Conservation (phyloP, 495 filamentous ascomycete species). For the Recurvomyces mirabilis region DNA sequence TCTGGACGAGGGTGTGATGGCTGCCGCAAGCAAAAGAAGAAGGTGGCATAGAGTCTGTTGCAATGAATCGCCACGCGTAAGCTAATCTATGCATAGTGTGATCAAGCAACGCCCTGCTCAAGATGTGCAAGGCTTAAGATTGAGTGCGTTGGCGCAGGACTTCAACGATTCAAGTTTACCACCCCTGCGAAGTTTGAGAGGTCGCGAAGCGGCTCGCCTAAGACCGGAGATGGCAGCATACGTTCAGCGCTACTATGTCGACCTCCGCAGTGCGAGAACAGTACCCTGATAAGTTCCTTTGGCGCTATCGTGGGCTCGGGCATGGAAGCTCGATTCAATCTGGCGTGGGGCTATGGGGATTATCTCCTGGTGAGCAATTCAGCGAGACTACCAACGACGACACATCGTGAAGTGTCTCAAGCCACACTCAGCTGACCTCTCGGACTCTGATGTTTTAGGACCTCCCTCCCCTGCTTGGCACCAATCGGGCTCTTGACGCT, state of each 20-base stretch:
- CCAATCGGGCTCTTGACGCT: conserved; percentile 16
- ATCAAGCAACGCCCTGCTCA: conserved; percentile 13
- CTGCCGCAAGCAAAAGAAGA: conserved; percentile 20
- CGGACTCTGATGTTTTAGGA: too few relatives aligned
- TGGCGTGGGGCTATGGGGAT: conserved; percentile 5
- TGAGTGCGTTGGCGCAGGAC: conserved; percentile 10
- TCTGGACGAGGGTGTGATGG: conserved; percentile 13
- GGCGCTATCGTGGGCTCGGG: not conserved
- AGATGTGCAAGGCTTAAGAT: conserved; percentile 16
- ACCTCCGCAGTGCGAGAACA: too few relatives aligned
- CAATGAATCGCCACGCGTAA: too few relatives aligned
- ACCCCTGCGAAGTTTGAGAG: too few relatives aligned
- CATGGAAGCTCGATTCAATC: conserved; percentile 2
- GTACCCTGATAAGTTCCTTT: too few relatives aligned
- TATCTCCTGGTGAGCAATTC: conserved; percentile 11
- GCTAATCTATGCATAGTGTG: conserved; percentile 8
- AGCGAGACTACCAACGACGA: too few relatives aligned
- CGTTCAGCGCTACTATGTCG: too few relatives aligned
- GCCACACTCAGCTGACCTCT: too few relatives aligned
- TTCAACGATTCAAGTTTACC: conserved; percentile 16
- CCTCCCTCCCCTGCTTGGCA: conserved; percentile 9
- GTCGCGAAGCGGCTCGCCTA: too few relatives aligned
- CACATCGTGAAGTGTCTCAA: too few relatives aligned
- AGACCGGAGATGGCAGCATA: too few relatives aligned
- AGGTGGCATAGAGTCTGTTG: too few relatives aligned